Evolutionary conservation across 139 green algal species (phyloP).

Genomic region (Mesostigma viride): DNA sequence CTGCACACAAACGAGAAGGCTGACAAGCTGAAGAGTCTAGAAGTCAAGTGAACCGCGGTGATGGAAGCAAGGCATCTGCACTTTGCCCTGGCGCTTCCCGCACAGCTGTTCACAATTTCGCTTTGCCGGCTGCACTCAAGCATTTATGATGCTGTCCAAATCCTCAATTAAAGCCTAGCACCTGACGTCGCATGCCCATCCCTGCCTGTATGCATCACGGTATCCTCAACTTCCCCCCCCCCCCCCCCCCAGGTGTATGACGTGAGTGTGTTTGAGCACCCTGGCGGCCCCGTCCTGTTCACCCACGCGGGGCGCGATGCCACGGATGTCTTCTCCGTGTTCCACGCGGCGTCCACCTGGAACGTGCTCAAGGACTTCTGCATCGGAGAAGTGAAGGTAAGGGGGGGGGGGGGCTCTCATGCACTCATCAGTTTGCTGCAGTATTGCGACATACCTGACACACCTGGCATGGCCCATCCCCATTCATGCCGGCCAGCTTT

Average conservation of each 20-base stretch:
- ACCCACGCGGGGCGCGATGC: constrained; percentile 49
- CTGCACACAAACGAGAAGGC: too few relatives aligned
- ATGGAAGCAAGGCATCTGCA: not conserved
- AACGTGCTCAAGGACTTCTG: constrained; percentile 32
- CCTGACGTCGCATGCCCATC: too few relatives aligned
- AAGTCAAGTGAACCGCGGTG: too few relatives aligned
- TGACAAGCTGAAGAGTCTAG: too few relatives aligned
- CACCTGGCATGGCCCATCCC: too few relatives aligned
- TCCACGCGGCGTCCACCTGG: constrained; percentile 43
- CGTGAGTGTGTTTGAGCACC: constrained; percentile 47
- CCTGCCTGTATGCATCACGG: not conserved
- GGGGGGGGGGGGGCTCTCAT: too few relatives aligned
- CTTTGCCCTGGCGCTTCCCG: not conserved
- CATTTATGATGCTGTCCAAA: not conserved
- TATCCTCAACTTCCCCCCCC: not conserved
- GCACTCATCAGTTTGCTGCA: too few relatives aligned
- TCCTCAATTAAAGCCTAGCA: too few relatives aligned
- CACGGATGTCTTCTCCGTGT: constrained; percentile 50
- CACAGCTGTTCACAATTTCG: not conserved
- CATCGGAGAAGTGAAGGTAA: constrained; percentile 41
- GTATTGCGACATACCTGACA: too few relatives aligned
- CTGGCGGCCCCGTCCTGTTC: constrained; percentile 48
- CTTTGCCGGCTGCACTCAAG: not conserved
- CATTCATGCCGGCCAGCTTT: too few relatives aligned
- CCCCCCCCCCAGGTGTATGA: constrained; percentile 44